phyloP scores from a whole-genome alignment of 1,284 basidiomycete species.

The Cutaneotrichosporon sp. region DNA sequence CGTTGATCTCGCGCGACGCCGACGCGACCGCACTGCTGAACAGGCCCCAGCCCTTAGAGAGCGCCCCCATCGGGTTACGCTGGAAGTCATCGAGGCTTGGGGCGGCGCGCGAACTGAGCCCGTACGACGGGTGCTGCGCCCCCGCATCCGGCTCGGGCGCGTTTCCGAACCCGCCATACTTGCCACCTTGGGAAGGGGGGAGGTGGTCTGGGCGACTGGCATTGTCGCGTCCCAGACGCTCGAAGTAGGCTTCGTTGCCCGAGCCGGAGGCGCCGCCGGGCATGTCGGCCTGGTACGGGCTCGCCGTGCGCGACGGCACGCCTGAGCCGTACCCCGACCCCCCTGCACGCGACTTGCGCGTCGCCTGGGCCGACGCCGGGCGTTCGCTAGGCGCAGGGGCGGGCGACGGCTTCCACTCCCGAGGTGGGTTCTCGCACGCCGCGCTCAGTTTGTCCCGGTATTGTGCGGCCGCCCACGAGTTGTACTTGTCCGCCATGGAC shows the following conservation, averaged over 20 bases:
- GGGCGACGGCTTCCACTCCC: conserved; percentile 44
- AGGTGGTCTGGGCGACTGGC: conserved; percentile 39
- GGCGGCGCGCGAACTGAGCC: conserved; percentile 38
- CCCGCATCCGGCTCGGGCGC: conserved; percentile 25
- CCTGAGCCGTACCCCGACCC: conserved; percentile 3
- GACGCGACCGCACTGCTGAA: conserved; percentile 44
- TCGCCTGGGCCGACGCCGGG: conserved; percentile 42
- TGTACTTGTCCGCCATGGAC: conserved; percentile 73
- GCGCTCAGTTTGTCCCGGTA: conserved; percentile 70
- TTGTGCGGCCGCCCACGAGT: conserved; percentile 84
- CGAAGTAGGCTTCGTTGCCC: conserved; percentile 49
- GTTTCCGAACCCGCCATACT: conserved; percentile 47
- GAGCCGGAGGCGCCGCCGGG: conserved; percentile 14
- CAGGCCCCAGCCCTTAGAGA: conserved; percentile 49
- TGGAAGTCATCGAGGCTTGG: conserved; percentile 47
- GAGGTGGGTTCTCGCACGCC: conserved; percentile 39
- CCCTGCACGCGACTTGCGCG: conserved; percentile 42
- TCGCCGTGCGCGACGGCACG: conserved; percentile 14
- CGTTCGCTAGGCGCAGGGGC: conserved; percentile 24
- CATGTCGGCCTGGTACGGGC: conserved; percentile 10
- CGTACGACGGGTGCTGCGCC: conserved; percentile 36
- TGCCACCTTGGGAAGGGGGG: conserved; percentile 47
- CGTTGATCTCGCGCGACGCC: conserved; percentile 44
- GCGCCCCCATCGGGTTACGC: conserved; percentile 41
- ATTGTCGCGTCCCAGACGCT: conserved; percentile 44